Evolutionary conservation across 139 green algal genomes (phyloP).

Genomic region (Coelastrella sp.): DNA sequence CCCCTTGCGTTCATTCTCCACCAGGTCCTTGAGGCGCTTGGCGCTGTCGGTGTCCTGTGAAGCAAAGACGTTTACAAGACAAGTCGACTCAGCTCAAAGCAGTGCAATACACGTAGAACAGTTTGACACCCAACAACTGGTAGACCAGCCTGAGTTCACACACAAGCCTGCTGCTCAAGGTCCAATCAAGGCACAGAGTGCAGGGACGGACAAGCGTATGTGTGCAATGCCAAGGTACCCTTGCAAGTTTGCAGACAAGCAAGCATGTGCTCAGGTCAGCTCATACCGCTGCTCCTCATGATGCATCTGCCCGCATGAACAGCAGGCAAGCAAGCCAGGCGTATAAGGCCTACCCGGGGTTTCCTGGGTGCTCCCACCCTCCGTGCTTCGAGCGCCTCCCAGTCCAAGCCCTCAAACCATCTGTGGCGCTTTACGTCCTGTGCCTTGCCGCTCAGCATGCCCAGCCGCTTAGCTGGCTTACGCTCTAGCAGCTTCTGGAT

Average conservation of each 20-base stretch:
- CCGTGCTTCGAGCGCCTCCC: slow-evolving; percentile 86
- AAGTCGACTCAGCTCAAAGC: background rate
- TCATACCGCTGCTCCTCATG: no score
- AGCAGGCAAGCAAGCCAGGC: no score
- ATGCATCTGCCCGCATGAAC: no score
- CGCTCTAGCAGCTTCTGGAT: slow-evolving; percentile 90
- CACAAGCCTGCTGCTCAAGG: no score
- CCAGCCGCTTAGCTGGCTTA: slow-evolving; percentile 89
- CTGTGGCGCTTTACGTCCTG: slow-evolving; percentile 92
- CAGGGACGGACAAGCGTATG: no score
- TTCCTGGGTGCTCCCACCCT: slow-evolving; percentile 73
- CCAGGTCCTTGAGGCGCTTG: slow-evolving; percentile 88
- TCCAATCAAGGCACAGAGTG: no score
- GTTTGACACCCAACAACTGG: no score
- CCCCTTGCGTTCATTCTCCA: slow-evolving; percentile 71
- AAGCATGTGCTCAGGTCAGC: no score
- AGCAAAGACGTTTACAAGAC: background rate
- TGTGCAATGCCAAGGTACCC: no score
- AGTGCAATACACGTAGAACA: no score
- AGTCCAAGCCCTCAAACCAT: slow-evolving; percentile 95
- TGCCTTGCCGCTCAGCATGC: slow-evolving; percentile 86
- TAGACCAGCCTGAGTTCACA: no score
- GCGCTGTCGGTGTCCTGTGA: slow-evolving; percentile 73
- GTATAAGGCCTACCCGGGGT: slow-evolving; percentile 62
- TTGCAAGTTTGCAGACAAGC: no score